A percentile compares a stretch with the other conserved stretches of the same genome.
Conservation (phyloP, 257 asterid species). For the Sherardia arvensis region DNA sequence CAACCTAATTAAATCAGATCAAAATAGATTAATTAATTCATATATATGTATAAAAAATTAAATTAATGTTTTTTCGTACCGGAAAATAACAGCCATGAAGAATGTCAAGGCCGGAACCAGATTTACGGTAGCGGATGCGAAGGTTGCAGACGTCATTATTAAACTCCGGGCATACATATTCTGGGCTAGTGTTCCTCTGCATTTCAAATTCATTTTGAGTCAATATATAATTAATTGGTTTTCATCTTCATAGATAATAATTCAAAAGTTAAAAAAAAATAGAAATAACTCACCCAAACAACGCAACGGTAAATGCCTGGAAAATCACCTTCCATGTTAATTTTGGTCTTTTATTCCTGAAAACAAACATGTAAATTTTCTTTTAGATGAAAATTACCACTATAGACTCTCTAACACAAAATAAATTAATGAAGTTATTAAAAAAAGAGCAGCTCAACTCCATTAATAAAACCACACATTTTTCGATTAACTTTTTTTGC, state of each 20-base stretch:
- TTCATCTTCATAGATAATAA: neutral
- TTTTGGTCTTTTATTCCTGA: slow-evolving; percentile 40
- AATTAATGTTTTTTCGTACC: slow-evolving; percentile 29
- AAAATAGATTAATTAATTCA: neutral
- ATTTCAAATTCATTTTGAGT: neutral
- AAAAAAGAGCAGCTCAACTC: no score
- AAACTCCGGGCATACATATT: slow-evolving; percentile 40
- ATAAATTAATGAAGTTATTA: no score
- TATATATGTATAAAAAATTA: no score
- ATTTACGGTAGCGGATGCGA: slow-evolving; percentile 37
- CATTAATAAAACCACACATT: no score
- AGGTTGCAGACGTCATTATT: slow-evolving; percentile 43
- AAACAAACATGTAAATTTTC: neutral
- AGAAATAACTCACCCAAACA: slow-evolving; percentile 36
- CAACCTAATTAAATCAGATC: slow-evolving; percentile 21
- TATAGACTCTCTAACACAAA: no score
- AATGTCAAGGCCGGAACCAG: slow-evolving; percentile 44
- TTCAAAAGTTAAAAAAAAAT: no score
- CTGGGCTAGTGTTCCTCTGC: slow-evolving; percentile 46
- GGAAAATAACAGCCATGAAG: slow-evolving; percentile 28
- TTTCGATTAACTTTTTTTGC: no score
- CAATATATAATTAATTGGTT: neutral
- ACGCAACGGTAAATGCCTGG: slow-evolving; percentile 33
- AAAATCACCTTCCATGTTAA: slow-evolving; percentile 36
- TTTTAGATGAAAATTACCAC: no score